A percentile compares a stretch with the other conserved stretches of the same genome.
phyloP scores from a whole-genome alignment of 768 basidiomycete genomes.

The Kwoniella europaea region DNA sequence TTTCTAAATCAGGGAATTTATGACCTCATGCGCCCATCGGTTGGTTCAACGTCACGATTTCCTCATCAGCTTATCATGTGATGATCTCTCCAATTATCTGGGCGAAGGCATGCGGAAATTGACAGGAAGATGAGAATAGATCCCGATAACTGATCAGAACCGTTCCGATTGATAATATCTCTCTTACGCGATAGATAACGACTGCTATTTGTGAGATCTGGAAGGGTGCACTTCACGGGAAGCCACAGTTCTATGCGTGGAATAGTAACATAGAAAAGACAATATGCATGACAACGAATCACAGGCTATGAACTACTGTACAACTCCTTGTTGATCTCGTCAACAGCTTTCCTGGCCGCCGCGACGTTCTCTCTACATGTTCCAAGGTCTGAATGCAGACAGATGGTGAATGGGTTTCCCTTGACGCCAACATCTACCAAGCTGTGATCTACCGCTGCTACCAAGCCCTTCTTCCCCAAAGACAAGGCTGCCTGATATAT shows the following conservation, averaged over 20 bases:
- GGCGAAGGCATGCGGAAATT: not conserved
- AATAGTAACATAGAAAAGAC: not conserved
- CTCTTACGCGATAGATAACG: not conserved
- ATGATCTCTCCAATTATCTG: not conserved
- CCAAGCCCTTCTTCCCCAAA: conserved; percentile 24
- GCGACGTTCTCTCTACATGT: conserved; percentile 59
- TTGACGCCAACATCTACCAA: conserved; percentile 45
- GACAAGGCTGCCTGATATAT: conserved; percentile 33
- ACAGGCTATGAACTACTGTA: conserved; percentile 15
- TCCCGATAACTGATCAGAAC: not conserved
- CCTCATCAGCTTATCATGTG: conserved; percentile 9
- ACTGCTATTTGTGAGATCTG: too few relatives aligned
- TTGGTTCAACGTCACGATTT: not conserved
- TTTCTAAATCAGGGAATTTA: not conserved
- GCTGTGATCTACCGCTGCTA: conserved; percentile 34
- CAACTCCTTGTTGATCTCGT: conserved; percentile 62
- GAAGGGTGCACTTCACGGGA: too few relatives aligned
- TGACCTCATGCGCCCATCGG: not conserved
- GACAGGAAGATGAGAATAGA: not conserved
- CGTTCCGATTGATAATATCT: not conserved
- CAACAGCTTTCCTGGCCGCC: conserved; percentile 66
- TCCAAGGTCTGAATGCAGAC: conserved; percentile 43
- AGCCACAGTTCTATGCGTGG: too few relatives aligned
- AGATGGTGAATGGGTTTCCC: conserved; percentile 67
- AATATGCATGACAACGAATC: not conserved